Conservation (phyloP, 2,329 filamentous ascomycete genomes). For the Trichoderma semiorbis region DNA sequence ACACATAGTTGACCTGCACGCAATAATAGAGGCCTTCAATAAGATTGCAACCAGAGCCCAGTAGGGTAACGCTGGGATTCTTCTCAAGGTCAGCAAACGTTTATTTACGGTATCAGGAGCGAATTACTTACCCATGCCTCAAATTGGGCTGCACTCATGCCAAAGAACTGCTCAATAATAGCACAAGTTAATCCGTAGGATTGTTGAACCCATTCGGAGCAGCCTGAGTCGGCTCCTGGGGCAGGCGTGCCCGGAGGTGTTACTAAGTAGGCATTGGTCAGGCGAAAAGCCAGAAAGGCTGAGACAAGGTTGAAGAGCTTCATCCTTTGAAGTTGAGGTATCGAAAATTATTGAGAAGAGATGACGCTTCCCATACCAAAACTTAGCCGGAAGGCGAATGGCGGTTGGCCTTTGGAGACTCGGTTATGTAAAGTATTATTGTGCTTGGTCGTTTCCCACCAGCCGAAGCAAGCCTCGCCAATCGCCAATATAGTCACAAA, state of each 20-base stretch:
- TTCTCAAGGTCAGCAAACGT: background rate
- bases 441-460: too few species aligned
- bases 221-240: background rate
- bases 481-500: too few species aligned
- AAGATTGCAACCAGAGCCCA: background rate
- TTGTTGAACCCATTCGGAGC: background rate
- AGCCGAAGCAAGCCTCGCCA: too few species aligned
- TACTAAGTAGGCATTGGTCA: background rate
- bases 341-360: too few species aligned
- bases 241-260: background rate
- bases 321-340: background rate
- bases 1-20: background rate
- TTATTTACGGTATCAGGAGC: too few species aligned
- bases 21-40: background rate
- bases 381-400: too few species aligned
- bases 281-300: background rate
- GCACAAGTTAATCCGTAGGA: background rate
- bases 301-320: background rate
- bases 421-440: too few species aligned
- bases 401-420: too few species aligned
- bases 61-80: background rate
- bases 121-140: background rate
- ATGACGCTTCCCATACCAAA: too few species aligned
- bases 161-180: background rate
- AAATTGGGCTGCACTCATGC: background rate